Percentiles rank a stretch among this genome's conserved stretches.
phyloP scores from a whole-genome alignment of 306 rosid genomes.

The Inga laurina region DNA sequence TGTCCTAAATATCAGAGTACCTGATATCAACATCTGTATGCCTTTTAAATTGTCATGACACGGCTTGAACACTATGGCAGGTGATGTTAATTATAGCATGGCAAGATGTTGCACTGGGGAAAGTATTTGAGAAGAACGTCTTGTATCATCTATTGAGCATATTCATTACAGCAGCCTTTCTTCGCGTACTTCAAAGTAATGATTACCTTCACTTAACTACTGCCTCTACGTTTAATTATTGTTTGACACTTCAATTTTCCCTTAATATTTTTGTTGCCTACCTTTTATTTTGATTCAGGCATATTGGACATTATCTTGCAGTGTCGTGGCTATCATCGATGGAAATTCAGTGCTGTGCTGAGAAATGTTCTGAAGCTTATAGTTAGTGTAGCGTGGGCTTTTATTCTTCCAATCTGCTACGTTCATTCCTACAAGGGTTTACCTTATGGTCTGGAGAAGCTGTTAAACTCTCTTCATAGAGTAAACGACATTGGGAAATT shows the following conservation, averaged over 20 bases:
- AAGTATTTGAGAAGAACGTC: conserved; percentile 67
- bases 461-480: conserved; percentile 54
- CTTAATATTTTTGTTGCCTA: conserved; percentile 4
- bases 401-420: conserved; percentile 74
- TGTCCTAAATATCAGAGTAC: no score
- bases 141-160: conserved; percentile 72
- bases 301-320: conserved; percentile 72
- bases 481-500: conserved; percentile 62
- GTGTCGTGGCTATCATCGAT: conserved; percentile 83
- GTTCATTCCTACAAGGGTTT: conserved; percentile 50
- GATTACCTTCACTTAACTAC: conserved; percentile 31
- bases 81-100: conserved; percentile 77
- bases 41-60: conserved; percentile 35
- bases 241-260: conserved; percentile 20
- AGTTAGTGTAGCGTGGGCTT: conserved; percentile 76
- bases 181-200: conserved; percentile 89
- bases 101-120: conserved; percentile 51
- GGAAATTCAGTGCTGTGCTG: conserved; percentile 74
- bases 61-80: conserved; percentile 50
- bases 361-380: conserved; percentile 79
- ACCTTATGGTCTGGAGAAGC: conserved; percentile 38
- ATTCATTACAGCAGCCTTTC: conserved; percentile 94
- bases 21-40: background rate
- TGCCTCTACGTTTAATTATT: background rate
- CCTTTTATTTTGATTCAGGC: conserved; percentile 47